Evolutionary conservation across 1,139 yeast genomes (phyloP), one percentile per base, ranked within the genome.

Genomic region (Zhuliangozyma blackwelliae): DNA sequence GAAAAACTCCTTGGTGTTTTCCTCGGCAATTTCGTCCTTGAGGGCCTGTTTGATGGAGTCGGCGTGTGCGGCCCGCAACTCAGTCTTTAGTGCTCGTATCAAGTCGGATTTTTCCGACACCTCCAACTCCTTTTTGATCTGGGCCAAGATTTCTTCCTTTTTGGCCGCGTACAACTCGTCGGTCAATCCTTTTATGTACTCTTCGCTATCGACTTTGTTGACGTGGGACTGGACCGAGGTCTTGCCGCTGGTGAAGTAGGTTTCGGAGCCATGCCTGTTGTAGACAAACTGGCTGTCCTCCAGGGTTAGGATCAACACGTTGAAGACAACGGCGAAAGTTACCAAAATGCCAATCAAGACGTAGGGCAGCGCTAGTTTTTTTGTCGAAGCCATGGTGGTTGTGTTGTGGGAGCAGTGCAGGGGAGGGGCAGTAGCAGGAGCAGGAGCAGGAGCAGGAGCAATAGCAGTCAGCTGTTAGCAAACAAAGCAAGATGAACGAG

Each of bases 1-100:
- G 30, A 43, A 55, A 30, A 50, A 44, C 11, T 54, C 49, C 29
- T 43, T 27, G 21, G 67, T 57, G 43, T 48, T 50, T 32, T 52
- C 47, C 8, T 40, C 36, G 22, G 40, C 31, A 16, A 61, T 43
- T 29, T 52, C 43, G 4, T 38, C 32, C 29, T 45, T 44, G 31
- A 59, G 40, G 28, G 48, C 47, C 2, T 44, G 23, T 40, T 51
- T 51, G 32, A 50, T 46, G 21, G 43, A 39, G 1, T 50, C 52
- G 12, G 25, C 7, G 31, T 45, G 43, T 31, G 40, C 36, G 16
- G 23, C 9, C 30, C 40, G 31, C n/a, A 40, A 34, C 20, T 44
- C 42, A 10, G 39, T 36, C 29, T 44, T 45, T 10, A 45, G 36
- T 11, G 29, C 34, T 33, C 40, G 41, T 5, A 44, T 29, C 12